phyloP scores from a whole-genome alignment of 1,139 yeast genomes.

The Pichia sp. region DNA sequence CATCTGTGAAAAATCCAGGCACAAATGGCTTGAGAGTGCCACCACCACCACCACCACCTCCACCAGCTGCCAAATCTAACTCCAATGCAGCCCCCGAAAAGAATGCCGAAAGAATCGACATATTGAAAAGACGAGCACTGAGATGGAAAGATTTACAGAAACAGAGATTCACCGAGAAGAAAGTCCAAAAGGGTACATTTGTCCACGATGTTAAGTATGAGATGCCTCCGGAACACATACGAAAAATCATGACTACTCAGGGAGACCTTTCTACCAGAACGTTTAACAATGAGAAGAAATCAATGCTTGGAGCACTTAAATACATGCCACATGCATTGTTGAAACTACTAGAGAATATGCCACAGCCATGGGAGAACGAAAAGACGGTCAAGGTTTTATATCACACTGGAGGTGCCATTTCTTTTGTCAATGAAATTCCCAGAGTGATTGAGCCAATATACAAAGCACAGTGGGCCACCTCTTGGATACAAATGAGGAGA shows the following conservation, averaged over 20 bases:
- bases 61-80: constrained; percentile 7
- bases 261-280: constrained; percentile 78
- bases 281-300: constrained; percentile 80
- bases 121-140: constrained; percentile 38
- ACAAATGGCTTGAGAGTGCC: not conserved
- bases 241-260: constrained; percentile 79
- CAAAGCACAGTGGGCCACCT: constrained; percentile 91
- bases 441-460: constrained; percentile 89
- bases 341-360: constrained; percentile 91
- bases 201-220: constrained; percentile 63
- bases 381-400: constrained; percentile 85
- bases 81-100: not conserved
- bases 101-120: constrained; percentile 1
- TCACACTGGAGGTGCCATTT: constrained; percentile 89
- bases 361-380: constrained; percentile 94
- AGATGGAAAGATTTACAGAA: constrained; percentile 68
- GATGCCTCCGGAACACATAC: constrained; percentile 91
- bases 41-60: constrained; percentile 12
- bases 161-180: constrained; percentile 35
- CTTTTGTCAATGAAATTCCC: constrained; percentile 90
- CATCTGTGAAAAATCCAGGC: constrained; percentile 2
- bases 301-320: constrained; percentile 86
- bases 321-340: constrained; percentile 94
- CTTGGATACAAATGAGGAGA: constrained; percentile 89
- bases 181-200: constrained; percentile 33